Base-by-base conservation (phyloP, 2,329 filamentous ascomycete species). In the Kalaharituber pfeilii region DNA sequence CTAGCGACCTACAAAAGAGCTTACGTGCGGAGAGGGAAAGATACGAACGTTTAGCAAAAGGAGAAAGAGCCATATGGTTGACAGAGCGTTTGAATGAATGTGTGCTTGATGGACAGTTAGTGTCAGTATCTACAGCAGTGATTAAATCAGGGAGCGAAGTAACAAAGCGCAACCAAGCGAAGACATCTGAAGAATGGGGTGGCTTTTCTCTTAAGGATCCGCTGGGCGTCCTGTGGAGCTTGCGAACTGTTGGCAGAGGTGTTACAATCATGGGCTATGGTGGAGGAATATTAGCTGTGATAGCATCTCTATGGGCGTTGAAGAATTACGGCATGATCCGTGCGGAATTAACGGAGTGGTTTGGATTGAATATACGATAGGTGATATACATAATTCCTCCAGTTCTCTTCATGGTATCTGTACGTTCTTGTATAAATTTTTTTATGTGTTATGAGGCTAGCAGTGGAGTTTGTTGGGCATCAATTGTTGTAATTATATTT, bases 1-100 rank as follows among this genome's bases (percentile, higher is more conserved):
- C 86, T 0, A 76, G 79, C 6, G 84, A 91, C 62, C 72, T 94
- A 0, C 85, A 93, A 65, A 77, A 79, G 54, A 86, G 82, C 63
- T 71, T 91, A 1, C 75, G 79, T 26, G 81, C 81, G 55, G 86
- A 91, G 66, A 76, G 80, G n/a, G 75, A 77, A 26, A 72, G 78
- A 60, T 88, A 81, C 57, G 79, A 83, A 57, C 70, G 75, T 6
- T 69, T 84, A 0, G 75, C 76, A 3, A 72, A 75, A 22, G 75
- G 73, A 22, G 79, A 87, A 65, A 70, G 81, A 30, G 79, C 80
- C 2, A 70, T 79, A 26, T 87, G 83, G 82, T 71, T 86, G 28
- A 79, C 77, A 0, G 76, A 82, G 64, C 70, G 73, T 53, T 70
- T 86, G 1, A 76, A 77, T 20, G 80, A 85, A 63, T 81, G 81